Conservation (phyloP, 2,329 filamentous ascomycete species). For the Alternaria longipes region DNA sequence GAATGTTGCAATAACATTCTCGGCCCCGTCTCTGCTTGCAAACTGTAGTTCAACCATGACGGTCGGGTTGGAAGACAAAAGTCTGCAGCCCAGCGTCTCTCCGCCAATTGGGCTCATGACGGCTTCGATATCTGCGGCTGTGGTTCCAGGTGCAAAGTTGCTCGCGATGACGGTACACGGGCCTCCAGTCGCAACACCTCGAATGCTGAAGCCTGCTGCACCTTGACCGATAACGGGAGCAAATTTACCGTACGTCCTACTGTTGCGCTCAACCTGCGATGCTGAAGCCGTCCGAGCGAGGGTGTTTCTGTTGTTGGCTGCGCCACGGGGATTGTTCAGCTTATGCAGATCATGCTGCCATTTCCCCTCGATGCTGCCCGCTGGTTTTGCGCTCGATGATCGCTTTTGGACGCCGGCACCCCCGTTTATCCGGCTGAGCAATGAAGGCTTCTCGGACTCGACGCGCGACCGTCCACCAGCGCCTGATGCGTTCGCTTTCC, state of each 20-base stretch:
- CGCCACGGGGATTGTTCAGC: conserved; percentile 51
- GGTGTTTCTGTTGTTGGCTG: conserved; percentile 38
- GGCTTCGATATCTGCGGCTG: conserved; percentile 82
- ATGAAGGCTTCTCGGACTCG: conserved; percentile 60
- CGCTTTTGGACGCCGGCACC: conserved; percentile 71
- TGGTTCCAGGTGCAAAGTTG: conserved; percentile 84
- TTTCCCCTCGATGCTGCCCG: conserved; percentile 70
- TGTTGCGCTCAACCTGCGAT: conserved; percentile 54
- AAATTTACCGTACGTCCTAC: conserved; percentile 53
- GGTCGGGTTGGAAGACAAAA: conserved; percentile 73
- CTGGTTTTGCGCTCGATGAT: conserved; percentile 53
- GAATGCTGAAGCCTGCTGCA: conserved; percentile 68
- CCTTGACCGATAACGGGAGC: conserved; percentile 45
- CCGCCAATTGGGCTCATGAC: conserved; percentile 79
- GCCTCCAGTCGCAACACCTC: conserved; percentile 71
- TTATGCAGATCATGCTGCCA: conserved; percentile 77
- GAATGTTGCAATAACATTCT: conserved; percentile 78
- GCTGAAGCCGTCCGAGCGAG: conserved; percentile 52
- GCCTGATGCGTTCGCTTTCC: conserved; percentile 66
- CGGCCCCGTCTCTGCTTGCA: conserved; percentile 74
- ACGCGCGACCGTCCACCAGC: conserved; percentile 55
- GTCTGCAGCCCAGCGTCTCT: conserved; percentile 69
- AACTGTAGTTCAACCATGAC: conserved; percentile 83
- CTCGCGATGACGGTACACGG: conserved; percentile 78
- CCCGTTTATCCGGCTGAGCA: conserved; percentile 79